These are phyloP conservation scores for Reticulascus tulasneorum DNA, from an alignment of 2,329 filamentous ascomycete genomes.

Conservation along the genomic window DNA sequence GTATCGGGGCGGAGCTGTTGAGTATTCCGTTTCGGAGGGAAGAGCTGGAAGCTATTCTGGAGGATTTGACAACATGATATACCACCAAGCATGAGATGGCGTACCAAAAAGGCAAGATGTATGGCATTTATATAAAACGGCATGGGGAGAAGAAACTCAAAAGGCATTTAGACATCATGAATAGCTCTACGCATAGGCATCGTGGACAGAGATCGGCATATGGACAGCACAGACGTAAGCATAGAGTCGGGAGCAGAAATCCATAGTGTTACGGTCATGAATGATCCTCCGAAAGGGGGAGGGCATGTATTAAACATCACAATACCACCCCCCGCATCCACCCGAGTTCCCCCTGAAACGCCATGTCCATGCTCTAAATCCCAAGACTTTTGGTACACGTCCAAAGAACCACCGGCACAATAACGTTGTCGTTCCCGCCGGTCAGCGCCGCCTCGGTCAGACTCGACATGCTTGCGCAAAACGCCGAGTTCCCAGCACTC, in stretches of 20 bases:
- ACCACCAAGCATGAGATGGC: background rate
- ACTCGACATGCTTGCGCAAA: slow-evolving; percentile 78
- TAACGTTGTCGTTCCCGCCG: slow-evolving; percentile 96
- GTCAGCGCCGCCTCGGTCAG: slow-evolving; percentile 93
- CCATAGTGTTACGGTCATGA: too few species aligned
- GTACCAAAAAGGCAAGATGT: background rate
- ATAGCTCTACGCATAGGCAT: too few species aligned
- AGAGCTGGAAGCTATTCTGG: slow-evolving; percentile 83
- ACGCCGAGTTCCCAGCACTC: slow-evolving; percentile 63
- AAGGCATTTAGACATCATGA: too few species aligned
- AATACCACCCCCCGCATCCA: background rate
- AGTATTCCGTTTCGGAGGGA: slow-evolving; percentile 82
- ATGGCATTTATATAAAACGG: background rate
- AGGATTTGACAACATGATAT: slow-evolving; percentile 57
- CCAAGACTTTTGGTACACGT: slow-evolving; percentile 77
- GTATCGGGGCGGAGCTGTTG: slow-evolving; percentile 77
- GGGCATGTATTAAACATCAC: too few species aligned
- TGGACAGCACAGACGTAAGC: slow-evolving; percentile 6
- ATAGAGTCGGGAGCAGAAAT: too few species aligned
- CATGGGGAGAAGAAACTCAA: background rate
- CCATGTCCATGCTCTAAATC: slow-evolving; percentile 33
- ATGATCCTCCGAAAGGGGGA: too few species aligned
- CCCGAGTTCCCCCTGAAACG: slow-evolving; percentile 1
- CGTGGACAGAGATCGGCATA: background rate
- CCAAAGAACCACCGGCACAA: slow-evolving; percentile 92